Evolutionary conservation across 2,329 filamentous ascomycete species (phyloP).

Genomic region (Cladophialophora exuberans): DNA sequence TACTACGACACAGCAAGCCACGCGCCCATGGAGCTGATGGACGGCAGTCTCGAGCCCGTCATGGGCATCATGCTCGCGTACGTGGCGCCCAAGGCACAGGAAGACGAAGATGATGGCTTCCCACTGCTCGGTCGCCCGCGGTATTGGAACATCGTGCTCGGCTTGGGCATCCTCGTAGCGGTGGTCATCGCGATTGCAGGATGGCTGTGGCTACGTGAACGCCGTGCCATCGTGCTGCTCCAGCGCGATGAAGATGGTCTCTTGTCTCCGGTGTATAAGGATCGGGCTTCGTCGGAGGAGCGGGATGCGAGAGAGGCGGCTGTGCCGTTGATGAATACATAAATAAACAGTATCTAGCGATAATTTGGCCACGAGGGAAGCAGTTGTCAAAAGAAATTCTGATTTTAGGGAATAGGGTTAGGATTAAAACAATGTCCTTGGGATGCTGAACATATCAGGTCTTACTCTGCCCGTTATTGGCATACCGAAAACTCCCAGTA

Average conservation of each 20-base stretch:
- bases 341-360: background rate
- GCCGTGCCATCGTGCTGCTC: background rate
- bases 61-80: conserved; percentile 24
- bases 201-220: conserved; percentile 4
- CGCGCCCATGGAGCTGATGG: conserved; percentile 18
- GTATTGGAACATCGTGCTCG: conserved; percentile 6
- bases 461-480: too few relatives aligned
- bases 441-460: too few relatives aligned
- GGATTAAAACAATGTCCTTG: too few relatives aligned
- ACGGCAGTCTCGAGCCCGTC: conserved; percentile 21
- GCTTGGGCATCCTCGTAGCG: background rate
- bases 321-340: conserved; percentile 6
- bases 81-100: too few relatives aligned
- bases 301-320: conserved; percentile 1
- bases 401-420: too few relatives aligned
- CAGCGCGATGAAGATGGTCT: background rate
- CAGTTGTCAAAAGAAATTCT: too few relatives aligned
- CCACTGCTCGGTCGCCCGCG: background rate
- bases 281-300: background rate
- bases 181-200: background rate
- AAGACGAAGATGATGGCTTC: too few relatives aligned
- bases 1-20: conserved; percentile 19
- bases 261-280: background rate
- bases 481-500: too few relatives aligned
- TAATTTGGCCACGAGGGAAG: background rate